Base-by-base conservation (phyloP, 1,284 basidiomycete species). In the Peniophora sp. region DNA sequence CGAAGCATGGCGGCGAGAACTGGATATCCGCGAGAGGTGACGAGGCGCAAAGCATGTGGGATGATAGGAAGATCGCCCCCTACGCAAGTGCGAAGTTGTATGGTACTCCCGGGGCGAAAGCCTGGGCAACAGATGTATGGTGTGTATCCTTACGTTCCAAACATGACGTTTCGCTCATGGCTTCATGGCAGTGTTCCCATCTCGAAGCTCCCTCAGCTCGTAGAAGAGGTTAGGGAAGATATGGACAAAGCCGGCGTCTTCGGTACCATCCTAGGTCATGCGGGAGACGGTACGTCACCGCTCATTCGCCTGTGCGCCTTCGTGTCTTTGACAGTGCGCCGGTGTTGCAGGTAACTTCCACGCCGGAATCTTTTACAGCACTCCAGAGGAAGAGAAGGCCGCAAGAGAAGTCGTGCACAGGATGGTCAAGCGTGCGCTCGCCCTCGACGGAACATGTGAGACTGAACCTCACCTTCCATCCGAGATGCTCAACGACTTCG, bases 101-200 rank as follows among this genome's bases (percentile, higher is more conserved):
- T 32, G 27, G 27, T 12, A 12, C 6, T 32, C 84, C 87, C 2
- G 83, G 79, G 10, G 69, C 72, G 11, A 77, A 75, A 47, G 85
- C 83, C 53, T 94, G 90, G 88, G 88, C 88, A 3, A 95, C 92
- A 1, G 92, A 94, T 65, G 88, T 92, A 43, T 92, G 89, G 27
- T 32, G 6, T 5, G 27, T 67, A 47, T 24, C 37, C 51, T 47
- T 65, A 23, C 3, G 12, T 32, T 32, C 12, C 5, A 6, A 12
- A 32, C 27, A 32, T 32, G 12, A 32, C 6, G 12, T 32, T 5
- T 32, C 12, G 27, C 12, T 32, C 12, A 32, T 12, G 27, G 6
- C 12, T 32, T 6, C 37, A 8, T n/a, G 37, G 18, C 37, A 41
- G 37, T 61, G 90, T 94, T 35, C 89, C 89, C 3, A 85, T 88